A percentile compares a stretch with the other conserved stretches of the same genome.
Conservation (phyloP, 768 basidiomycete genomes). For the Leccinum fibrillosum region DNA sequence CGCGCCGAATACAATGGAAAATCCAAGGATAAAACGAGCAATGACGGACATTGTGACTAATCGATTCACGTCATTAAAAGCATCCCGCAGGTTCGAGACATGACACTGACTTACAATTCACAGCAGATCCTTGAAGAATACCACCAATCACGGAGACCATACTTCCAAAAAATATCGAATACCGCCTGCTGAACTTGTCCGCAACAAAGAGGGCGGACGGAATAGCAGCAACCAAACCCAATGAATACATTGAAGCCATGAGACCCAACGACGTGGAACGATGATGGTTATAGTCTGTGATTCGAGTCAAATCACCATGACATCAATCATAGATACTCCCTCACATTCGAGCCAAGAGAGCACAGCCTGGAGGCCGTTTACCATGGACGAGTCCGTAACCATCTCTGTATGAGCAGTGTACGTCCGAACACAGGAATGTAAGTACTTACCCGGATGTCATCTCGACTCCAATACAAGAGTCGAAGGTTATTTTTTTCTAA, state of each 20-base stretch:
- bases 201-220: background rate
- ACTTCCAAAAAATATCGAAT: background rate
- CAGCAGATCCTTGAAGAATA: background rate
- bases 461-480: background rate
- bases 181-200: background rate
- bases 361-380: too few relatives aligned
- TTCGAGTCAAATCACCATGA: background rate
- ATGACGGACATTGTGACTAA: background rate
- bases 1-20: background rate
- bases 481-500: slow-evolving; percentile 44
- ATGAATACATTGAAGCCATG: background rate
- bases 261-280: background rate
- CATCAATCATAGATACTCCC: too few relatives aligned
- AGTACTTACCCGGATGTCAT: background rate
- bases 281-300: background rate
- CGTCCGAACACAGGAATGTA: too few relatives aligned
- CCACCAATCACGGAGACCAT: background rate
- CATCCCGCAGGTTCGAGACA: background rate
- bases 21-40: background rate
- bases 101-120: background rate
- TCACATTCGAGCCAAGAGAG: too few relatives aligned
- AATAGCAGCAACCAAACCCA: background rate
- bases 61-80: background rate
- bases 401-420: slow-evolving; percentile 14
- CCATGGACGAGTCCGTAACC: too few relatives aligned